Evolutionary conservation across 352 stramenopile genomes (phyloP).

Genomic region (Globisporangium okanoganense): DNA sequence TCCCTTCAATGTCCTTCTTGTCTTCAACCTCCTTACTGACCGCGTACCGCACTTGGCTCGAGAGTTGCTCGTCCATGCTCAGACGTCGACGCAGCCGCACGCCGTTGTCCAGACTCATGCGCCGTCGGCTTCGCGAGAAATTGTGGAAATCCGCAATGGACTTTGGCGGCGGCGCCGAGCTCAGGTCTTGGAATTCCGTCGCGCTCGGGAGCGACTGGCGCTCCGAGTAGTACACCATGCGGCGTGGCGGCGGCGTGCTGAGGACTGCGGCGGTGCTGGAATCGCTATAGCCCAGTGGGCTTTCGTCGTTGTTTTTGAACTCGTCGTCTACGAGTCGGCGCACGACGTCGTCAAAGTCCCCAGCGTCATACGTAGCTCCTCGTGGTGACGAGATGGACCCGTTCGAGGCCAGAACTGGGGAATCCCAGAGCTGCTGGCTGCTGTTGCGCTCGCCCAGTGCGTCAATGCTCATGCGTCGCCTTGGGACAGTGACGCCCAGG

Average conservation of each 20-base stretch:
- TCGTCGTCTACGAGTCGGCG: background rate
- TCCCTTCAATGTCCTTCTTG: background rate
- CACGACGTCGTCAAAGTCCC: background rate
- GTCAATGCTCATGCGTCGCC: conserved; percentile 1
- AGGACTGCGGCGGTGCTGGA: background rate
- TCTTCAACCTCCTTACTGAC: background rate
- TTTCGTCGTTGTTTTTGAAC: background rate
- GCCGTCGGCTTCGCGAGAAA: conserved; percentile 6
- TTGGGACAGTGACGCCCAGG: background rate
- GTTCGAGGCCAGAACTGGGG: background rate
- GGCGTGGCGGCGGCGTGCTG: background rate
- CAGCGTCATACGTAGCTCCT: background rate
- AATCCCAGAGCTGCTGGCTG: background rate
- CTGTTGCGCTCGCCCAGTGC: background rate
- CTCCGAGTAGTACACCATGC: background rate
- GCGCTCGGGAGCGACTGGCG: background rate
- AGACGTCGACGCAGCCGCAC: background rate
- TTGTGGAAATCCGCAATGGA: conserved; percentile 13
- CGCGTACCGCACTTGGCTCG: background rate
- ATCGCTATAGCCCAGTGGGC: background rate
- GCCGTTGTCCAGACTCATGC: conserved; percentile 2
- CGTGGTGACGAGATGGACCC: background rate
- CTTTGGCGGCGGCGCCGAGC: background rate
- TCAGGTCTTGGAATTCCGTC: background rate
- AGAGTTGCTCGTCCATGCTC: background rate